These are phyloP conservation scores for Pyrenochaeta sp. DNA, from an alignment of 2,329 filamentous ascomycete genomes.

Conservation along the genomic window DNA sequence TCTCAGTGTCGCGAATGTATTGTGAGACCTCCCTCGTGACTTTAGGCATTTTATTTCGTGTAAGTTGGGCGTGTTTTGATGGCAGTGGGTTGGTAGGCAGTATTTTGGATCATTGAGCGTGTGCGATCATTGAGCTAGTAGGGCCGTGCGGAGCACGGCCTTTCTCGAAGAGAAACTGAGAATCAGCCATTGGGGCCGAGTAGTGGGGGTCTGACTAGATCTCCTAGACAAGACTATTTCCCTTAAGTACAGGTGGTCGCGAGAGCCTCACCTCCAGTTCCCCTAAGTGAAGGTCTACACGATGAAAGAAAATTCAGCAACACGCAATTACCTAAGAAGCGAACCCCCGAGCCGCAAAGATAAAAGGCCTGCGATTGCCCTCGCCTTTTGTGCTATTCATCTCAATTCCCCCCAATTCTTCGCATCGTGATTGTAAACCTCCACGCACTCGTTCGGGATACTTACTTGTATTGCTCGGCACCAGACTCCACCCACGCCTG, in stretches of 20 bases:
- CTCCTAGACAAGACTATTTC: constrained; percentile 32
- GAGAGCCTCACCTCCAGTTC: constrained; percentile 31
- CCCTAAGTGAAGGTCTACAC: constrained; percentile 45
- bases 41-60: too few species aligned
- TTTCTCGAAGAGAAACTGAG: too few species aligned
- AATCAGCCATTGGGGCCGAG: too few species aligned
- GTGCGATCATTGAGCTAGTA: too few species aligned
- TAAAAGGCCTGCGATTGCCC: constrained; percentile 38
- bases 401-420: neutral
- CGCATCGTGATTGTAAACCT: neutral
- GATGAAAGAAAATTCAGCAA: constrained; percentile 34
- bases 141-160: too few species aligned
- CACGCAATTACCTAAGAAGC: constrained; percentile 49
- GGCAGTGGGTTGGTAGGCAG: too few species aligned
- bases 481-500: neutral
- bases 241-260: constrained; percentile 42
- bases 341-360: constrained; percentile 36
- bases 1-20: too few species aligned
- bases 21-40: too few species aligned
- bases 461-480: neutral
- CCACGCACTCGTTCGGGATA: neutral
- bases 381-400: constrained; percentile 5
- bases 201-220: constrained; percentile 40
- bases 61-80: too few species aligned
- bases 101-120: too few species aligned